Evolutionary conservation across 805 yeast genomes (phyloP).

Genomic region (Kluyveromyces dobzhanskii): DNA sequence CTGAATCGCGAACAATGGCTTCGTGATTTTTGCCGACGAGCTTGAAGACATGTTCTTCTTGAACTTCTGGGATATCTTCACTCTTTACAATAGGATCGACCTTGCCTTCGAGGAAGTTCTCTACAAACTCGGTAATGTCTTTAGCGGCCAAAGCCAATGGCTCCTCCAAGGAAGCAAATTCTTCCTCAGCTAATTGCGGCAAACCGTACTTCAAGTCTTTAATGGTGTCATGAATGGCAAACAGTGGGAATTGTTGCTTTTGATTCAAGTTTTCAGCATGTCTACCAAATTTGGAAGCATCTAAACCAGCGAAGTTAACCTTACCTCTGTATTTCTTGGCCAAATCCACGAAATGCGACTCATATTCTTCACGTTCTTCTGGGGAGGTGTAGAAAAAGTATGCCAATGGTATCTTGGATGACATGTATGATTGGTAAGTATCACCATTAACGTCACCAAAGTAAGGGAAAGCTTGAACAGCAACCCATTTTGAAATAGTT

Average conservation of each 20-base stretch:
- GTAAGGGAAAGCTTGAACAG: conserved; percentile 63
- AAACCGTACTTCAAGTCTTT: conserved; percentile 71
- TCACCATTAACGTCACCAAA: conserved; percentile 82
- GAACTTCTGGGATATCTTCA: conserved; percentile 77
- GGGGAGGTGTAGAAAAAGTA: conserved; percentile 74
- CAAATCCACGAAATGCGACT: conserved; percentile 44
- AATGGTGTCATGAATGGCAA: conserved; percentile 71
- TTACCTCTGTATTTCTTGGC: conserved; percentile 74
- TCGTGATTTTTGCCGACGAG: conserved; percentile 83
- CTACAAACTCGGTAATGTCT: conserved; percentile 54
- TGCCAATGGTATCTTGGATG: conserved; percentile 68
- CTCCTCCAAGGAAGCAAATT: conserved; percentile 16
- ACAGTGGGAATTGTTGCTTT: conserved; percentile 80
- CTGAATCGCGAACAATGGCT: conserved; percentile 45
- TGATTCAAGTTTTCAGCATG: conserved; percentile 84
- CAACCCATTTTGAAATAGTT: conserved; percentile 25
- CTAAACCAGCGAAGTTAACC: conserved; percentile 81
- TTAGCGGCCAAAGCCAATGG: conserved; percentile 38
- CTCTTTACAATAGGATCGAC: conserved; percentile 71
- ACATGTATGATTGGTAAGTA: conserved; percentile 68
- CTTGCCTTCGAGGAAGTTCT: conserved; percentile 53
- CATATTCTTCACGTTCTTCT: conserved; percentile 54
- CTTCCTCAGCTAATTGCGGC: conserved; percentile 41
- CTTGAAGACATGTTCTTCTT: conserved; percentile 64
- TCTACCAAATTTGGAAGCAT: conserved; percentile 69